Evolutionary conservation across 345 rosid species (phyloP).

Genomic region (Mangifera indica): DNA sequence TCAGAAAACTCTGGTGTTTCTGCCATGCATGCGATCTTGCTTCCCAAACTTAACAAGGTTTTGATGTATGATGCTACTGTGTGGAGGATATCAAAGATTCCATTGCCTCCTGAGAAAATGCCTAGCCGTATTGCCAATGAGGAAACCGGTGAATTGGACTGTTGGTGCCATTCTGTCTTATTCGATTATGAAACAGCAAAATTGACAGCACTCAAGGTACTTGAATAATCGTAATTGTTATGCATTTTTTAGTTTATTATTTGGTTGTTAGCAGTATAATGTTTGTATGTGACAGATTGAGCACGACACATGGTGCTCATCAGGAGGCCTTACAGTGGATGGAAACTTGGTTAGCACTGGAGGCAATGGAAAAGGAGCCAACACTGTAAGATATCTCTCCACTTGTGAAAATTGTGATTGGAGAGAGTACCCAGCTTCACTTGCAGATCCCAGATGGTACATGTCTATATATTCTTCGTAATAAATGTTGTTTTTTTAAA

Average conservation of each 20-base stretch:
- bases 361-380: constrained; percentile 63
- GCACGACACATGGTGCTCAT: constrained; percentile 95
- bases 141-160: constrained; percentile 38
- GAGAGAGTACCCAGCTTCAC: constrained; percentile 58
- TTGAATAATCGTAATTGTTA: background rate
- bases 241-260: no score
- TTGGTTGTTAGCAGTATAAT: no score
- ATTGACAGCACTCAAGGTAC: constrained; percentile 53
- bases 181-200: constrained; percentile 44
- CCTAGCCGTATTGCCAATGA: constrained; percentile 37
- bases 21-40: constrained; percentile 68
- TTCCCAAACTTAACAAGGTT: constrained; percentile 57
- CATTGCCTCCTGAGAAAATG: constrained; percentile 21
- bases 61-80: constrained; percentile 75
- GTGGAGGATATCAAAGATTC: constrained; percentile 49
- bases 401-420: constrained; percentile 42
- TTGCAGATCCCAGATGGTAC: constrained; percentile 71
- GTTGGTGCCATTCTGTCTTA: constrained; percentile 64
- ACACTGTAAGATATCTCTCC: constrained; percentile 53
- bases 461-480: background rate
- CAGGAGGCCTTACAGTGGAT: constrained; percentile 65
- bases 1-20: constrained; percentile 65
- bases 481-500: background rate
- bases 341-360: constrained; percentile 75
- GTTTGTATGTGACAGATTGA: constrained; percentile 32